Percentiles rank a stretch among this genome's conserved stretches.
Evolutionary conservation across 306 rosid genomes (phyloP).

Genomic region (Vigna radiata): DNA sequence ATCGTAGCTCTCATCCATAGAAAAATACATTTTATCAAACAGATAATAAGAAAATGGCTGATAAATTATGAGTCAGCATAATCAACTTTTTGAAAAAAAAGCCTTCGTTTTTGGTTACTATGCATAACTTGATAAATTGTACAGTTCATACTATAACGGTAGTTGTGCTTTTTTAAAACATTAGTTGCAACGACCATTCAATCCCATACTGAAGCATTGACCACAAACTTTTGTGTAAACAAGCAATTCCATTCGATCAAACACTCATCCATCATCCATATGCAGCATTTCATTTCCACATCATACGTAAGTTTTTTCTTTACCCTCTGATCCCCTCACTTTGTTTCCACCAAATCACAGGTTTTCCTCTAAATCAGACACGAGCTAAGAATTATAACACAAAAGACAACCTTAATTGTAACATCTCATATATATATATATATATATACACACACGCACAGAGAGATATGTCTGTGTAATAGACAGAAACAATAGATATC

Average conservation of each 20-base stretch:
- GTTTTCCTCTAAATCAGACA: slow-evolving; percentile 12
- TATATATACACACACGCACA: too few relatives aligned
- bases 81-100: not conserved
- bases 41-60: not conserved
- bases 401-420: not conserved
- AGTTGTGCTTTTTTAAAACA: slow-evolving; percentile 2
- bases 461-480: not conserved
- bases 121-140: not conserved
- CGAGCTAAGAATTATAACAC: not conserved
- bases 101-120: not conserved
- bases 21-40: not conserved
- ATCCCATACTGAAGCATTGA: slow-evolving; percentile 34
- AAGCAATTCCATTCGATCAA: slow-evolving; percentile 17
- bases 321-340: not conserved
- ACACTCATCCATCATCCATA: not conserved
- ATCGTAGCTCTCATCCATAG: not conserved
- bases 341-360: slow-evolving; percentile 21
- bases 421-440: not conserved
- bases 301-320: not conserved
- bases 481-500: slow-evolving; percentile 5
- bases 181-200: slow-evolving; percentile 42
- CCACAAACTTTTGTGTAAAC: slow-evolving; percentile 3
- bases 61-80: not conserved
- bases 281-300: slow-evolving; percentile 31
- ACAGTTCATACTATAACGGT: not conserved